Evolutionary conservation across 176 grass and related monocot genomes (phyloP).

Genomic region (Carex pumila): DNA sequence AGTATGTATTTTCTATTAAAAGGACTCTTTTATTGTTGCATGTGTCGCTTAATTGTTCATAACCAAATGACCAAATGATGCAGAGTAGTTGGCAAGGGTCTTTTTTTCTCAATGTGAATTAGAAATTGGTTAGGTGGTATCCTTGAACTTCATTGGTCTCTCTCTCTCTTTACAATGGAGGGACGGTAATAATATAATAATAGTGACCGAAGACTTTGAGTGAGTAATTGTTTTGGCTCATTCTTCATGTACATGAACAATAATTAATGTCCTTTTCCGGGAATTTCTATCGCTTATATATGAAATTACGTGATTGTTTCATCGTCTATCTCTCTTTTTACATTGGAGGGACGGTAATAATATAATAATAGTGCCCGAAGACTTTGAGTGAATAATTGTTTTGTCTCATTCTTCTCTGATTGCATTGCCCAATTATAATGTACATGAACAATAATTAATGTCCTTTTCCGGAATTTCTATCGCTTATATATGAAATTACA

Average conservation of each 20-base stretch:
- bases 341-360: neutral
- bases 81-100: neutral
- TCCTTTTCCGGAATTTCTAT: neutral
- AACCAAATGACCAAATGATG: neutral
- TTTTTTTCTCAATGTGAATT: neutral
- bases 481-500: neutral
- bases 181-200: neutral
- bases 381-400: neutral
- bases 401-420: neutral
- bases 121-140: neutral
- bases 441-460: neutral
- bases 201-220: neutral
- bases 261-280: neutral
- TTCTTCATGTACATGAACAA: neutral
- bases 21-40: neutral
- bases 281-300: neutral
- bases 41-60: neutral
- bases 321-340: neutral
- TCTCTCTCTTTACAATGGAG: neutral
- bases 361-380: neutral
- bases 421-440: neutral
- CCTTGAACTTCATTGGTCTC: neutral
- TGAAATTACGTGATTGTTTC: neutral
- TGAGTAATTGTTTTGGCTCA: neutral
- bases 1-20: neutral